These are phyloP conservation scores for Kingdonia uniflora DNA, from an alignment of 164 flowering plant species.

Conservation along the genomic window DNA sequence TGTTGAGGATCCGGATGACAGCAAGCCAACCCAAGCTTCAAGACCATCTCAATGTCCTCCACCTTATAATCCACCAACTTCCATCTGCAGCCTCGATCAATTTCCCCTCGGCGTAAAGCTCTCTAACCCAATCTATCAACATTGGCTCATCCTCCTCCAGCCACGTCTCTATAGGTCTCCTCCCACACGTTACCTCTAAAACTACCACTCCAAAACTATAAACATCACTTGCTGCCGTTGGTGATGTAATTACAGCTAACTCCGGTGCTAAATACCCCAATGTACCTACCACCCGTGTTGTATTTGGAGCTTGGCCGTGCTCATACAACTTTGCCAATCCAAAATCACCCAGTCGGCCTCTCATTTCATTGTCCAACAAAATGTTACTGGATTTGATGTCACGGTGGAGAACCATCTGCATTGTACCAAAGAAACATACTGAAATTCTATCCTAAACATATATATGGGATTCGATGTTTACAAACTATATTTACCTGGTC, in stretches of 20 bases:
- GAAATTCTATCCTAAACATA: no score
- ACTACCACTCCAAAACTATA: conserved; percentile 76
- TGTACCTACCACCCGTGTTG: conserved; percentile 75
- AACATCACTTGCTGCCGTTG: conserved; percentile 64
- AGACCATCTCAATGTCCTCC: conserved; percentile 46
- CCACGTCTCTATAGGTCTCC: conserved; percentile 49
- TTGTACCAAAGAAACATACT: neutral
- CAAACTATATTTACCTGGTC: conserved; percentile 22
- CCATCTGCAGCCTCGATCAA: conserved; percentile 45
- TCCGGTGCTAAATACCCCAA: conserved; percentile 89
- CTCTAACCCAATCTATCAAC: conserved; percentile 66
- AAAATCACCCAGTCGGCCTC: conserved; percentile 62
- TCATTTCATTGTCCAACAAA: conserved; percentile 49
- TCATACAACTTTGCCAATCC: conserved; percentile 64
- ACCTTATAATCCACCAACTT: conserved; percentile 28
- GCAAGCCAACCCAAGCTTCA: conserved; percentile 70
- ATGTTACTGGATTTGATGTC: conserved; percentile 76
- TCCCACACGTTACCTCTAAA: conserved; percentile 68
- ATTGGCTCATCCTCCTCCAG: conserved; percentile 41
- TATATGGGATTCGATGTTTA: no score
- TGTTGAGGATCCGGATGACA: conserved; percentile 56
- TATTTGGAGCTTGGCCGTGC: conserved; percentile 46
- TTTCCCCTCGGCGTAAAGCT: conserved; percentile 35
- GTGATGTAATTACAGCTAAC: conserved; percentile 30
- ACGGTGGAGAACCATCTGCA: conserved; percentile 53